Conservation (phyloP, 192 early-diverging fungal species). For the Lunasporangiospora selenospora region DNA sequence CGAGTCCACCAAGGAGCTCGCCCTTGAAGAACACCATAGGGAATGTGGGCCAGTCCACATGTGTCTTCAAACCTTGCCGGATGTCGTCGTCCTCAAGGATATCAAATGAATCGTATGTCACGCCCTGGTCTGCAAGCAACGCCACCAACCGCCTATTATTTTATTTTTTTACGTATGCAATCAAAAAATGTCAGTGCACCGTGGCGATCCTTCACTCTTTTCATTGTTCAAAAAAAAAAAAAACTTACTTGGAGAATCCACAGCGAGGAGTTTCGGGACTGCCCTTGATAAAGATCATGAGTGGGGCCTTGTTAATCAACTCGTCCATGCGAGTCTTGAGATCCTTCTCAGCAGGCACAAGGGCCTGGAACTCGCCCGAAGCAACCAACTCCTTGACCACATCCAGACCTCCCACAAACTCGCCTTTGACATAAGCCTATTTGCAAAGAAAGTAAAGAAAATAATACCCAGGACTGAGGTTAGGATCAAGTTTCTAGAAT, state of each 20-base stretch:
- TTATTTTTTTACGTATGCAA: not conserved
- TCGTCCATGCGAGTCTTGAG: constrained; percentile 76
- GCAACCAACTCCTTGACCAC: constrained; percentile 89
- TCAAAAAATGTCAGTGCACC: not conserved
- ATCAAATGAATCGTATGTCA: constrained; percentile 89
- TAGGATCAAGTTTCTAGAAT: not conserved
- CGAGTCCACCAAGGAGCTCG: constrained; percentile 92
- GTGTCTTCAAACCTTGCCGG: constrained; percentile 88
- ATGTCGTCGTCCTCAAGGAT: constrained; percentile 94
- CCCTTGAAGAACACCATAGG: constrained; percentile 94
- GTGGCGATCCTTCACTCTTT: not conserved
- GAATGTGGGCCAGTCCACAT: constrained; percentile 95
- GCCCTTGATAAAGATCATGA: constrained; percentile 99
- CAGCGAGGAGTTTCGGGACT: constrained; percentile 91
- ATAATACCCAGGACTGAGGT: not conserved
- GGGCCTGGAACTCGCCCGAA: constrained; percentile 81
- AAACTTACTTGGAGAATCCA: constrained; percentile 79
- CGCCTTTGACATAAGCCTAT: constrained; percentile 92
- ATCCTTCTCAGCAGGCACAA: constrained; percentile 81
- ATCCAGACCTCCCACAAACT: constrained; percentile 95
- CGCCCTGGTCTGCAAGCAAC: constrained; percentile 74
- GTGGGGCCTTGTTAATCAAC: constrained; percentile 67
- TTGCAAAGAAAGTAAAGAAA: not conserved
- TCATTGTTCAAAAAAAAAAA: not conserved
- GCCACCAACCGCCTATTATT: constrained; percentile 69